Evolutionary conservation across 345 rosid genomes (phyloP), one percentile per base, ranked within the genome.

Genomic region (Excoecaria cochinchinensis): DNA sequence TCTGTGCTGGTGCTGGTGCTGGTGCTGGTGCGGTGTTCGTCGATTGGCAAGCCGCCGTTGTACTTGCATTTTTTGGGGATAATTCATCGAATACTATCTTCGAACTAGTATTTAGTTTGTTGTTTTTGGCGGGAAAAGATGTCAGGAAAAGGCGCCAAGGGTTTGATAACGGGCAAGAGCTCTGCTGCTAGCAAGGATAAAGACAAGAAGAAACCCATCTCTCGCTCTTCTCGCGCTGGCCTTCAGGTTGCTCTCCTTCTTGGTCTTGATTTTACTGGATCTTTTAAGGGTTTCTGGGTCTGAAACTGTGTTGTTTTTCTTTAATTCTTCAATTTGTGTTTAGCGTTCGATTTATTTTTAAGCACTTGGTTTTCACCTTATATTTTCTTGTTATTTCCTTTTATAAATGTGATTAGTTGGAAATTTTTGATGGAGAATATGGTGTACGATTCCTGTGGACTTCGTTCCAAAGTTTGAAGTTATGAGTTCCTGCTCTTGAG

Each of bases 181-280:
- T 74, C 88, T 4, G 81, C 84, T 58, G 42, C 73, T 52, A 77
- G 71, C 69, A 84, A 84, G 75, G 90, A 79, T 31, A 85, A 86
- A 76, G 88, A 89, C 78, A 85, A 91, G 89, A 89, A 88, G 81
- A 86, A 87, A 78, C 93, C 93, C 46, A 82, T 81, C 71, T 89
- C 96, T 78, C 96, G 93, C 75, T 91, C 96, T 70, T 86, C 92
- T 69, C 93, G 96, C 11, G 96, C 96, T 75, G 96, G 93, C 73
- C 92, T 91, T 56, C 96, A 89, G 93, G 96, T 86, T 56, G 86
- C 70, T 66, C 68, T 76, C 58, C 65, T 24, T 77, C 60, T 71
- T 24, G 24, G 72, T 69, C 59, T 69, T 9, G 24, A 22, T 56
- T 56, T 21, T n/a, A 56, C 22, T 10, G 4, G 10, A 24, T 56